Conservation (phyloP, 371 early-diverging fungal species). For the Phascolomyces articulosus region DNA sequence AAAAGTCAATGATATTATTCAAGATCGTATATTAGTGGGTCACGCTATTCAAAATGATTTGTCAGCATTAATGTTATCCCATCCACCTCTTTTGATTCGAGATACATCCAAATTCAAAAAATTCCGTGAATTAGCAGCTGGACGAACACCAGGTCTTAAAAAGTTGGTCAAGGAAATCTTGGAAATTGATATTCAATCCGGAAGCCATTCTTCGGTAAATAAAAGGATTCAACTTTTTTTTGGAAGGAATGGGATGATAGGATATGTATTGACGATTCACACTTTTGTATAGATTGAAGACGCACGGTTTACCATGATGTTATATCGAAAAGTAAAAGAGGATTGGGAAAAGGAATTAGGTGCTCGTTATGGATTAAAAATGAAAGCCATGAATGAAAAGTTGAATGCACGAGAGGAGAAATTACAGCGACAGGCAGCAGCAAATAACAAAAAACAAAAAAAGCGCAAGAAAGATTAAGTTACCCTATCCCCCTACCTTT, state of each 20-base stretch:
- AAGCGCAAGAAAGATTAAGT: constrained; percentile 9
- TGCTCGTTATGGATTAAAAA: constrained; percentile 22
- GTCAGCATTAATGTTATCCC: constrained; percentile 72
- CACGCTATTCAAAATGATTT: constrained; percentile 93
- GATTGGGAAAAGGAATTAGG: constrained; percentile 80
- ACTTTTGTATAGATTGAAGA: constrained; percentile 70
- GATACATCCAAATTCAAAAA: constrained; percentile 85
- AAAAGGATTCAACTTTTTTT: no score
- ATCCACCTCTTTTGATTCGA: constrained; percentile 78
- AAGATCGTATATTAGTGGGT: constrained; percentile 88
- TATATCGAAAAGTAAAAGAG: constrained; percentile 80
- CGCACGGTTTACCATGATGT: constrained; percentile 87
- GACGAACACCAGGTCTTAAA: constrained; percentile 75
- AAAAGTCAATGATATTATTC: constrained; percentile 75
- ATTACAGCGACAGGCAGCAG: constrained; percentile 6
- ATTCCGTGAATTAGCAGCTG: constrained; percentile 70
- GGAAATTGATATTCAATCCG: constrained; percentile 82
- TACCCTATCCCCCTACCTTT: background rate
- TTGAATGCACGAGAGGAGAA: constrained; percentile 11
- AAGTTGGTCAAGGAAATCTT: constrained; percentile 77
- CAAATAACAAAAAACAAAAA: constrained; percentile 11
- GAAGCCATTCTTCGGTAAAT: constrained; percentile 86
- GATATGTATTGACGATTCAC: background rate
- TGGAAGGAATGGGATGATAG: background rate
- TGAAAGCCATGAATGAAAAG: constrained; percentile 19